Evolutionary conservation across 106 monocot species (phyloP), one percentile per base, ranked within the genome.

Genomic region (Gastrodia elata): DNA sequence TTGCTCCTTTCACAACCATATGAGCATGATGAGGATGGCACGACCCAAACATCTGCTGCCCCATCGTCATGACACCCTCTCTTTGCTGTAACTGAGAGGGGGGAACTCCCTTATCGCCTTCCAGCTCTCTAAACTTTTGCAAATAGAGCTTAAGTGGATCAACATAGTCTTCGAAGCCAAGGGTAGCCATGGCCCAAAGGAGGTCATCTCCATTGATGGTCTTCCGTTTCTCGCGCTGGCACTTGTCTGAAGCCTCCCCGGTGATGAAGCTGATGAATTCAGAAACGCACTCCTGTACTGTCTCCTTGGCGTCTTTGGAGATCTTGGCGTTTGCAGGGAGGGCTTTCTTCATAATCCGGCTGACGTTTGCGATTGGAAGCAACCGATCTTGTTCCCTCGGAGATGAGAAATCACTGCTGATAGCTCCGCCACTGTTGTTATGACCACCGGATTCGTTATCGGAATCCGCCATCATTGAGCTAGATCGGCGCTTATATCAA

Each of bases 81-180:
- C 70, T 74, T 9, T 56, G 40, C 20, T 59, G 44, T n/a, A 75
- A 64, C 27, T 59, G 59, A 59, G 59, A 3, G 9, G 71, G 32
- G 13, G 71, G 6, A 1, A 35, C 39, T 15, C 34, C 65, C 72
- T 83, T 83, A 49, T 90, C 86, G 34, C 89, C 89, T 55, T 90
- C 89, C 57, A 86, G 42, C 73, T 84, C 86, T 16, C 89, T 70
- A 39, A 86, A 86, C 79, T 74, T 82, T 42, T 90, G 89, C 16
- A 90, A 72, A 65, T 86, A 90, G 4, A 74, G 68, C 80, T 90
- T 90, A 39, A 90, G 84, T 2, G 90, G 90, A 18, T 82, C 84
- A 24, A 84, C 82, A 59, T 90, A 90, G 36, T 90, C 84, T 43
- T 90, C 90, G 77, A 90, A 90, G 5, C 90, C 90, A 20, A 90